These are phyloP conservation scores for Aeschynomene evenia DNA, from an alignment of 306 rosid species.

Conservation along the genomic window DNA sequence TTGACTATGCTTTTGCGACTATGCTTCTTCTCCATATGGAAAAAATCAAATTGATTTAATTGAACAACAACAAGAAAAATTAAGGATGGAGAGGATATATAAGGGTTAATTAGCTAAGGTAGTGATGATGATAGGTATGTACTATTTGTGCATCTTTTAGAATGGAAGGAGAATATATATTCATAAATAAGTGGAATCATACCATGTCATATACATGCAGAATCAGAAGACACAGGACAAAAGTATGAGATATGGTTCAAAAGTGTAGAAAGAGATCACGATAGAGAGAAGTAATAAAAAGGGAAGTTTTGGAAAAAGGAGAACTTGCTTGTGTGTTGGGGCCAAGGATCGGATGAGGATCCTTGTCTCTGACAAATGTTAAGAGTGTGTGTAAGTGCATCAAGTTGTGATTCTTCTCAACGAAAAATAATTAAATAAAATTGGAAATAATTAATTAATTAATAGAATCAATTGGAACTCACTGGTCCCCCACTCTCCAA, in stretches of 20 bases:
- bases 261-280: not conserved
- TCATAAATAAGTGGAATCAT: no score
- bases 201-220: no score
- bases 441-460: no score
- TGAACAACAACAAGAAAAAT: not conserved
- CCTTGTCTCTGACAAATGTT: conserved; percentile 38
- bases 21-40: conserved; percentile 44
- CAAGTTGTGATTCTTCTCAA: not conserved
- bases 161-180: no score
- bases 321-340: conserved; percentile 31
- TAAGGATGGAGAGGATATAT: no score
- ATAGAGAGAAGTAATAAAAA: not conserved
- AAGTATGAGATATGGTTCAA: not conserved
- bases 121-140: no score
- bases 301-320: not conserved
- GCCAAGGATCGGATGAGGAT: conserved; percentile 51
- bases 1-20: conserved; percentile 19
- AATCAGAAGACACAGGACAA: no score
- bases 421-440: not conserved
- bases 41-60: not conserved
- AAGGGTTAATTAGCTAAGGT: no score
- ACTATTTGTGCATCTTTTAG: no score
- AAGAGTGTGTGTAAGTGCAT: conserved; percentile 38
- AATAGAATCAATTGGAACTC: conserved; percentile 5
- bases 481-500: conserved; percentile 42